Evolutionary conservation across 805 yeast species (phyloP), one percentile per base, ranked within the genome.

Genomic region (Metschnikowia gelsemii): DNA sequence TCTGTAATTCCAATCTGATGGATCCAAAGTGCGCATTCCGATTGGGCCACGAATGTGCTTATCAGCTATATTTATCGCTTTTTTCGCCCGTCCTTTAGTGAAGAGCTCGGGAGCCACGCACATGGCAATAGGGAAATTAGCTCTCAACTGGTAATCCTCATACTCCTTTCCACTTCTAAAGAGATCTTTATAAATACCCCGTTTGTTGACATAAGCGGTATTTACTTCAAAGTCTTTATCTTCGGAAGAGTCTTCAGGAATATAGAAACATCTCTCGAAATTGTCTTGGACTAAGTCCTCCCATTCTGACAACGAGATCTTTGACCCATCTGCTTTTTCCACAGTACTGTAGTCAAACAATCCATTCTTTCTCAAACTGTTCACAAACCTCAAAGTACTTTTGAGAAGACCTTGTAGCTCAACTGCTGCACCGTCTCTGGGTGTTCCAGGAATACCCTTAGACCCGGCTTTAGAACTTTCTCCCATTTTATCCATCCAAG

Each of bases 401-500:
- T 90, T 90, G 57, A 93, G 66, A 46, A 91, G 68, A 0, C 97
- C 99, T 53, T 80, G 88, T 43, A 91, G 84, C 63, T 91, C 99
- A 42, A 91, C 73, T 2, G 95, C 96, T 1, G 97, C 96, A 26
- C 99, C 99, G 63, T 90, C 96, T 58, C 99, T 78, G 18, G 99
- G 98, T 0, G 98, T 91, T 2, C 98, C 99, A 1, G 99, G 99
- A 25, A 78, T 70, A n/a, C 99, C 99, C 52, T 83, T 85, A 45
- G 80, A 82, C 1, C 84, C 83, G 0, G 98, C 96, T 42, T 65
- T 72, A 25, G 63, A 80, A 56, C 96, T 86, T 66, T 93, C 98
- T 19, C 99, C 99, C 98, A 91, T 91, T 66, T 91, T 91, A 65
- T 91, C 99, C 96, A 90, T 91, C 99, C 99, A 91, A 0, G 99